These are phyloP conservation scores for Biscutella laevigata DNA, from an alignment of 441 rosid genomes.

Conservation along the genomic window DNA sequence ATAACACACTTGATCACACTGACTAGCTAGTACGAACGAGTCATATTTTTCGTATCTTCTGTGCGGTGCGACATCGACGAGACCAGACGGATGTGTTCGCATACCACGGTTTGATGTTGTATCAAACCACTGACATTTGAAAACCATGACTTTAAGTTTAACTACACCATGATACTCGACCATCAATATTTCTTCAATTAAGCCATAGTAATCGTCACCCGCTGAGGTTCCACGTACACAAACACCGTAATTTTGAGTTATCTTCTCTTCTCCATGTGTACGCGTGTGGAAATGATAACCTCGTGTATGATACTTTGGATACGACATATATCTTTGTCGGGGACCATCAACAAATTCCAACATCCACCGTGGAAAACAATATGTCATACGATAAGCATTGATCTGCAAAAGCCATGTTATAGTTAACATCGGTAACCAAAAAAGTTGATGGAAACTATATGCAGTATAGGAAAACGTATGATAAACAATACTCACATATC, in stretches of 20 bases:
- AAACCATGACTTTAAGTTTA: neutral
- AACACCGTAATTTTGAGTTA: neutral
- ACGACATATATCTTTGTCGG: too few species aligned
- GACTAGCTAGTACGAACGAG: neutral
- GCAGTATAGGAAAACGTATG: too few species aligned
- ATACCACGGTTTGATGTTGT: neutral
- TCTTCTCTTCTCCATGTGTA: neutral
- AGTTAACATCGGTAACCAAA: neutral
- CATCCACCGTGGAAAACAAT: neutral
- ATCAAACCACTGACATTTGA: neutral
- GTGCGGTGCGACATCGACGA: neutral
- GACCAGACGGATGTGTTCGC: neutral
- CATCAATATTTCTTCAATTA: neutral
- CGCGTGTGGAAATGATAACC: neutral
- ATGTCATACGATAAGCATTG: too few species aligned
- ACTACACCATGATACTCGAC: neutral
- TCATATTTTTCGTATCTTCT: neutral
- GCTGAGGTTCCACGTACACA: neutral
- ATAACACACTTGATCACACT: neutral
- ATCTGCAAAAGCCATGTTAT: too few species aligned
- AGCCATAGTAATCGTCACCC: neutral
- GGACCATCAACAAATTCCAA: neutral
- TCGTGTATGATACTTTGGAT: neutral
- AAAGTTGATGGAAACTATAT: neutral
- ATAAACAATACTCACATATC: neutral